Conservation (phyloP, 2,329 filamentous ascomycete species). For the Colletotrichum limetticola region DNA sequence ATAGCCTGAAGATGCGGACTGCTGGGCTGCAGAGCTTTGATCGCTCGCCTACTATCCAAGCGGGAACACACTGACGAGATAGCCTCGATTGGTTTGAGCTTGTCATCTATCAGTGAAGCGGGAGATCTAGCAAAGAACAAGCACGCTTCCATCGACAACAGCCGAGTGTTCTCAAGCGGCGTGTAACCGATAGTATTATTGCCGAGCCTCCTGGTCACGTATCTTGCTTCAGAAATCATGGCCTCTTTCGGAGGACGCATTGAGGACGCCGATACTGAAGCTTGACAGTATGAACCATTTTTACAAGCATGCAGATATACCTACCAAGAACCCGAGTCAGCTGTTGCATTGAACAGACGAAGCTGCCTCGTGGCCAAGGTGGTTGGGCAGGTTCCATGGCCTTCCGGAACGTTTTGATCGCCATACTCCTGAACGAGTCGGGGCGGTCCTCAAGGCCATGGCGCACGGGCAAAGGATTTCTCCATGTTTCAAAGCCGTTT, state of each 20-base stretch:
- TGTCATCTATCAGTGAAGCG: background rate
- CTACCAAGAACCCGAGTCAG: slow-evolving; percentile 17
- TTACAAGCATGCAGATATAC: background rate
- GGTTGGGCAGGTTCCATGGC: slow-evolving; percentile 18
- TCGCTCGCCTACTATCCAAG: no score
- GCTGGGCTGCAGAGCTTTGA: no score
- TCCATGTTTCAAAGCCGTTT: slow-evolving; percentile 26
- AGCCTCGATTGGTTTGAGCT: background rate
- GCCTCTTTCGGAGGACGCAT: background rate
- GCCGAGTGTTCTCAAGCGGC: no score
- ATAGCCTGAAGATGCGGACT: no score
- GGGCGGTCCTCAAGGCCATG: background rate
- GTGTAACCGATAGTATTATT: background rate
- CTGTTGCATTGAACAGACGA: slow-evolving; percentile 25
- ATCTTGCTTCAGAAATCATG: background rate
- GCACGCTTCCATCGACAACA: no score
- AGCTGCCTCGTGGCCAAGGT: background rate
- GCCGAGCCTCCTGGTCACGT: background rate
- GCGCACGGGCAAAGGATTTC: slow-evolving; percentile 11
- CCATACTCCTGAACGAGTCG: slow-evolving; percentile 14
- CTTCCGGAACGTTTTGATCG: slow-evolving; percentile 32
- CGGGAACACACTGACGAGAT: background rate
- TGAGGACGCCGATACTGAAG: no score
- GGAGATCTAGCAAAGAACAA: background rate
- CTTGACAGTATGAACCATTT: background rate